Base-by-base conservation (phyloP, 495 filamentous ascomycete species). In the Neurospora sp. region DNA sequence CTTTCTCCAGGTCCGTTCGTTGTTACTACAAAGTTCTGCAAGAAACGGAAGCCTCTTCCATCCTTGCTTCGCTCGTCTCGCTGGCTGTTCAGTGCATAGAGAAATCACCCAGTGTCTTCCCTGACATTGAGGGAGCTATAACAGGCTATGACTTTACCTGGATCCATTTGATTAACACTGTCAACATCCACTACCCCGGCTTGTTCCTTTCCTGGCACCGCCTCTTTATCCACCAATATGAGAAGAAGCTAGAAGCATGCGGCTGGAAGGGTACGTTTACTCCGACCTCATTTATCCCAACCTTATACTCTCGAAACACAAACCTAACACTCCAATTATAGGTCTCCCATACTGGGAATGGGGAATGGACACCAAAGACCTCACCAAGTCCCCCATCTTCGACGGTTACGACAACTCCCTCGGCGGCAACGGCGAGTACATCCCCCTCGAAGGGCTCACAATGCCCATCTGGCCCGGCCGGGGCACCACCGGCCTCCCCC, bases 1-100 rank as follows among this genome's bases (percentile, higher is more conserved):
- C 37, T 10, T 38, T 38, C 8, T 38, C 37, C 8, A 38, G 2
- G 10, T 38, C 37, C 37, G 37, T 38, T 10, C 37, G 37, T 38
- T 10, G 37, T 38, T 38, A 10, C 8, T 38, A 8, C 6, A 37
- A 37, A 37, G 36, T 6, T 37, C 24, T 28, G 24, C 24, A 8
- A 37, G 36, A 37, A 37, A 37, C 8, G 36, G 36, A 37, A 37
- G 36, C 37, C 10, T 38, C 37, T 38, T 38, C 37, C 37, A 38
- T 38, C 6, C 37, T 10, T 10, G 0, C 10, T 38, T 10, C 1
- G 1, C 37, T 38, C 37, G 37, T 9, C 37, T 38, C 37, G 37
- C 9, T 38, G 24, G 89, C 92, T 2, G 88, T 93, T 4, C 81
- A 88, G 69, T 94, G 92, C 78, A 72, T 94, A 6, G 84, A 86